Base-by-base conservation (phyloP, 169 alveolate genomes). In the Plasmodium chabaudi region DNA sequence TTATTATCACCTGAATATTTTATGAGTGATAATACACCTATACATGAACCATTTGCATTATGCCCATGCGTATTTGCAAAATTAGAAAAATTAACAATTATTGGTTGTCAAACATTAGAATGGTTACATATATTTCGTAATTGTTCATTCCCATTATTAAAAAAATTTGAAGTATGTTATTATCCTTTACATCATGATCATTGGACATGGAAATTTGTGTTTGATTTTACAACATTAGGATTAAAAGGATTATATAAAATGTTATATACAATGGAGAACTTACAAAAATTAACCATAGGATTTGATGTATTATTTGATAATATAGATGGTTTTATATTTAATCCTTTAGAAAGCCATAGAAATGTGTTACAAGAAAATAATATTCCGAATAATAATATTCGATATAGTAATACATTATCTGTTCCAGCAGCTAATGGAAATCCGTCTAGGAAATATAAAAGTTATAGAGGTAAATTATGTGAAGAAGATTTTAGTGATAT, bases 111-210 rank as follows among this genome's bases (percentile, higher is more conserved):
- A 55, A 82, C 90, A 7, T 55, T 82, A 60, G 90, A 82, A 44
- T 82, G 90, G 90, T 46, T 82, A 82, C 90, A 82, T 49, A 82
- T 82, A 34, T 82, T 82, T 53, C 77, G 90, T 53, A 82, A 82
- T 67, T 82, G 90, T 19, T 67, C 79, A 55, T 82, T 82, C 15
- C 90, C 90, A n/a, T 67, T 82, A 55, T 67, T 82, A 67, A 82
- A 82, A 55, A 82, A 82, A 47, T 82, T 82, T 27, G 90, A 82
- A 44, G 72, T 82, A 12, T 82, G 90, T 9, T 82, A 67, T 51
- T 82, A 82, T 56, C 90, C 90, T 13, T 44, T 82, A 46, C 90
- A 82, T 55, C 90, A 82, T n/a, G 90, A 82, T 65, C 90, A 82
- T 27, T 82, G 90, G 90, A 63, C 56, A n/a, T 82, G 90, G 90